Evolutionary conservation across 257 asterid genomes (phyloP).

Genomic region (Lycium ferocissimum): DNA sequence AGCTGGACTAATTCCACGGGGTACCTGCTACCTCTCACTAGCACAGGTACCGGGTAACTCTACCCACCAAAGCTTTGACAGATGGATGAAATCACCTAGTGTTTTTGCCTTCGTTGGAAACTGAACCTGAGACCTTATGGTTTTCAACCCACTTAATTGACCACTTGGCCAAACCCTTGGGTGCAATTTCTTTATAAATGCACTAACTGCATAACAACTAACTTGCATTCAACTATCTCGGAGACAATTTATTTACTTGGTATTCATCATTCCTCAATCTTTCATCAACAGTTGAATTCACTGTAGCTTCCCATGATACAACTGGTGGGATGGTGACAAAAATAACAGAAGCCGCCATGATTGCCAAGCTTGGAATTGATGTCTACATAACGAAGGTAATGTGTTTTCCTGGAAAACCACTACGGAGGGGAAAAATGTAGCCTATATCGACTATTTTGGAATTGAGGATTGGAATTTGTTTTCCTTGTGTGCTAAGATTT

Average conservation of each 20-base stretch:
- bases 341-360: slow-evolving; percentile 93
- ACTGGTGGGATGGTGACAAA: slow-evolving; percentile 97
- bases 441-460: background rate
- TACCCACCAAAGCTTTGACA: no score
- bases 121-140: no score
- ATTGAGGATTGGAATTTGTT: background rate
- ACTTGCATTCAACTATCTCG: background rate
- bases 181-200: background rate
- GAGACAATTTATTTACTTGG: slow-evolving; percentile 19
- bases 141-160: no score
- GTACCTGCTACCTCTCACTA: no score
- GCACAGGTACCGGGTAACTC: no score
- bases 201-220: background rate
- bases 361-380: slow-evolving; percentile 88
- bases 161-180: no score
- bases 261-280: background rate
- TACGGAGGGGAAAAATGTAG: background rate
- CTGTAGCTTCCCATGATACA: slow-evolving; percentile 92
- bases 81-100: no score
- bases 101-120: no score
- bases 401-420: background rate
- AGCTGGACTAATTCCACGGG: background rate
- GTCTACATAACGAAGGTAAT: slow-evolving; percentile 89
- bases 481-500: background rate
- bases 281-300: slow-evolving; percentile 64